A percentile compares a stretch with the other conserved stretches of the same genome.
Evolutionary conservation across 768 basidiomycete genomes (phyloP).

Genomic region (Austroboletus eburneus): DNA sequence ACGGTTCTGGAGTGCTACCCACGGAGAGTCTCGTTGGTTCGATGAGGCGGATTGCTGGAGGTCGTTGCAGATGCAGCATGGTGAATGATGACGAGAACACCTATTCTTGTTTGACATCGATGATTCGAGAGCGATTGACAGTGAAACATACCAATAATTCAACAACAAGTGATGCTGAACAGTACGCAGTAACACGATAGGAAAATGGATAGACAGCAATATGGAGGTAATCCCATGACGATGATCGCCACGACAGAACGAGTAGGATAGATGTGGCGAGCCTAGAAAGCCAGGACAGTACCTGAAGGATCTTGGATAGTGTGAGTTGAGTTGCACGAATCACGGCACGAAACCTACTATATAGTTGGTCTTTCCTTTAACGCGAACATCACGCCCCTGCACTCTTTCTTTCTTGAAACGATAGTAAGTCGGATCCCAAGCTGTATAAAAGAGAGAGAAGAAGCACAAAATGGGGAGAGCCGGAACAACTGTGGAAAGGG

Average conservation of each 20-base stretch:
- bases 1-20: slow-evolving; percentile 40
- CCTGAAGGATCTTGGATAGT: slow-evolving; percentile 51
- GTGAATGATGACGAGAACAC: slow-evolving; percentile 47
- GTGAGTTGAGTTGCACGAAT: slow-evolving; percentile 1
- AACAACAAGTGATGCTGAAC: slow-evolving; percentile 39
- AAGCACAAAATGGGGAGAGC: slow-evolving; percentile 48
- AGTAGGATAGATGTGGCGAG: slow-evolving; percentile 47
- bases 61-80: slow-evolving; percentile 59
- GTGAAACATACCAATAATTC: slow-evolving; percentile 53
- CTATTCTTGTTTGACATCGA: slow-evolving; percentile 33
- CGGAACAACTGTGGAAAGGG: slow-evolving; percentile 28
- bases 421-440: slow-evolving; percentile 83
- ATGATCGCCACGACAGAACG: slow-evolving; percentile 37
- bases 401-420: slow-evolving; percentile 52
- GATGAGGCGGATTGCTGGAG: slow-evolving; percentile 68
- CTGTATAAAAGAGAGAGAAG: slow-evolving; percentile 70
- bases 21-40: slow-evolving; percentile 39
- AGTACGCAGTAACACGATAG: slow-evolving; percentile 41
- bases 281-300: slow-evolving; percentile 54
- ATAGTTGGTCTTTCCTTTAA: slow-evolving; percentile 60
- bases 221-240: slow-evolving; percentile 37
- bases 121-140: neutral
- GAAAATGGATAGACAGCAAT: slow-evolving; percentile 35
- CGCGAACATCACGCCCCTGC: slow-evolving; percentile 69
- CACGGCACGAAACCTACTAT: slow-evolving; percentile 42